Evolutionary conservation across 2,329 filamentous ascomycete genomes (phyloP).

Genomic region (Hypomyces rosellus): DNA sequence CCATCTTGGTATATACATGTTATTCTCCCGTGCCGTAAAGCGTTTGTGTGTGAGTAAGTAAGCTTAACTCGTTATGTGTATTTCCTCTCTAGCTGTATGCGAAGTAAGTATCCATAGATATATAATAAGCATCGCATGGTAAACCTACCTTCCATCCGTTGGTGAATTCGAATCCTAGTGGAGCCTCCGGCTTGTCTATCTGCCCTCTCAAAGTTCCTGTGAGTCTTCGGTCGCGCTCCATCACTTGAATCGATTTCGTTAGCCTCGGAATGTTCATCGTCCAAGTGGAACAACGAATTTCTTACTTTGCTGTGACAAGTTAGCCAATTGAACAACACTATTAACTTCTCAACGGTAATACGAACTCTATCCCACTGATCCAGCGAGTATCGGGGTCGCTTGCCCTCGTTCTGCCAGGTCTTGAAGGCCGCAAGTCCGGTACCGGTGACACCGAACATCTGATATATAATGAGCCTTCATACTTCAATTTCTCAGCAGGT

Average conservation of each 20-base stretch:
- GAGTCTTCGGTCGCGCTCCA: constrained; percentile 57
- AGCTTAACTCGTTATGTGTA: constrained; percentile 32
- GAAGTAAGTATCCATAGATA: constrained; percentile 3
- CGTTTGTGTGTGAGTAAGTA: constrained; percentile 1
- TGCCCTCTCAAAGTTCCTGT: constrained; percentile 55
- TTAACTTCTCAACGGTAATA: constrained; percentile 2
- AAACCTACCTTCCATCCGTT: constrained; percentile 56
- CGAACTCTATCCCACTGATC: constrained; percentile 59
- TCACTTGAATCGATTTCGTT: constrained; percentile 41
- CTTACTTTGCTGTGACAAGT: constrained; percentile 48
- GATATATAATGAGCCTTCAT: constrained; percentile 20
- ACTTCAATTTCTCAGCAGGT: background rate
- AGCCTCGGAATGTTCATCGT: constrained; percentile 7
- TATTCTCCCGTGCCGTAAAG: constrained; percentile 11
- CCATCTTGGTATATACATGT: constrained; percentile 8
- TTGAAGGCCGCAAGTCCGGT: constrained; percentile 52
- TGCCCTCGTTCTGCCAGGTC: constrained; percentile 54
- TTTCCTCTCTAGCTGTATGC: constrained; percentile 46
- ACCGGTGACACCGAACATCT: constrained; percentile 60
- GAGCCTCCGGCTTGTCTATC: constrained; percentile 47
- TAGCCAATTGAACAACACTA: constrained; percentile 17
- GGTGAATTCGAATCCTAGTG: constrained; percentile 55
- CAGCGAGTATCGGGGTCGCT: constrained; percentile 52
- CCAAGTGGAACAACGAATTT: background rate
- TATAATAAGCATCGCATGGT: background rate